phyloP scores from a whole-genome alignment of 2,329 filamentous ascomycete genomes.

The Simplicillium sp. region DNA sequence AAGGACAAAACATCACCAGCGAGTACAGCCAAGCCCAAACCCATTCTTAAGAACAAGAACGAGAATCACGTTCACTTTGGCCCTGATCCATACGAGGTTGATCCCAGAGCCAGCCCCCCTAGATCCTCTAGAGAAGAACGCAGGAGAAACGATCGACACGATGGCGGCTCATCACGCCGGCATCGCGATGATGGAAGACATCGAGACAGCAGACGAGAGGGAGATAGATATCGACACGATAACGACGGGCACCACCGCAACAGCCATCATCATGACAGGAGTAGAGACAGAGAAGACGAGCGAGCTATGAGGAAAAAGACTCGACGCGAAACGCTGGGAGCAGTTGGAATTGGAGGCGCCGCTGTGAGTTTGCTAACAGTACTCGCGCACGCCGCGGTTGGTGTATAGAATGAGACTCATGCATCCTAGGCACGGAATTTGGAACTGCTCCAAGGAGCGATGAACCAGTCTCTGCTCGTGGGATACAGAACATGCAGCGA shows the following conservation, averaged over 20 bases:
- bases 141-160: constrained; percentile 11
- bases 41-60: constrained; percentile 53
- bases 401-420: constrained; percentile 10
- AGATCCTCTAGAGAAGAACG: constrained; percentile 21
- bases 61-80: constrained; percentile 47
- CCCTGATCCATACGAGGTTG: constrained; percentile 35
- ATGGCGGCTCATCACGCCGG: constrained; percentile 1
- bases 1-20: constrained; percentile 24
- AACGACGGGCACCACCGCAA: constrained; percentile 9
- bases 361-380: constrained; percentile 50
- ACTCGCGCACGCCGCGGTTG: constrained; percentile 44
- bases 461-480: too few species aligned
- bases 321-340: constrained; percentile 44
- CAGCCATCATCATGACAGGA: constrained; percentile 27
- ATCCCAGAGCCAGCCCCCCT: constrained; percentile 16
- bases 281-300: constrained; percentile 20
- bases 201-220: constrained; percentile 7
- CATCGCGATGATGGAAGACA: constrained; percentile 19
- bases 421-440: too few species aligned
- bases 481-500: too few species aligned
- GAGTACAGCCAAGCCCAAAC: constrained; percentile 35
- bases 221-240: constrained; percentile 12
- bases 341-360: constrained; percentile 51
- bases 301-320: constrained; percentile 31
- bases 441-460: too few species aligned